A percentile compares a stretch with the other conserved stretches of the same genome.
phyloP scores from a whole-genome alignment of 139 green algal species.

The Deuterostichococcus epilithicus region DNA sequence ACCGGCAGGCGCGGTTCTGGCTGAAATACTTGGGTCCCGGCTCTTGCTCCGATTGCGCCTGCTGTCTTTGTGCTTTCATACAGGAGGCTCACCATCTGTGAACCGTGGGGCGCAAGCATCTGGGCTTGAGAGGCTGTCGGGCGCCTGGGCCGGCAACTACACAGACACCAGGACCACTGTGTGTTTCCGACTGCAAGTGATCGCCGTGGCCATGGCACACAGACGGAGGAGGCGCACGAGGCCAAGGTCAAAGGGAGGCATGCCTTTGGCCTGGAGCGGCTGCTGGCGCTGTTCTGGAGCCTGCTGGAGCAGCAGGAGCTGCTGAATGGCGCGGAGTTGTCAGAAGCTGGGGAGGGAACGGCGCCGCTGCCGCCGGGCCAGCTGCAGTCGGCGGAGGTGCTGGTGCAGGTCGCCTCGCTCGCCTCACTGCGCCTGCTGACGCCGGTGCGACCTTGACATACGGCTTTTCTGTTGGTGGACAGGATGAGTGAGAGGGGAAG shows the following conservation, averaged over 20 bases:
- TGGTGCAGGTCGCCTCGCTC: conserved; percentile 38
- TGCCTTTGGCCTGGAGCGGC: conserved; percentile 57
- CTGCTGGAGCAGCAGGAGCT: conserved; percentile 25
- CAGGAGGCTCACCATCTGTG: no score
- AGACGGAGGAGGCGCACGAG: conserved; percentile 52
- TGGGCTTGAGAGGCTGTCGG: no score
- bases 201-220: neutral
- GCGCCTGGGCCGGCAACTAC: no score
- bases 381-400: conserved; percentile 27
- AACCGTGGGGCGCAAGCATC: no score
- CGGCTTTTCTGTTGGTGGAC: neutral
- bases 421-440: conserved; percentile 39
- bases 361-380: neutral
- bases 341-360: conserved; percentile 9
- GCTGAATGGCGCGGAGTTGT: neutral
- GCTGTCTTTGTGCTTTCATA: no score
- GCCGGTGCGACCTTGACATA: conserved; percentile 2
- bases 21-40: neutral
- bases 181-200: no score
- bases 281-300: conserved; percentile 53
- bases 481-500: neutral
- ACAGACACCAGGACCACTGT: no score
- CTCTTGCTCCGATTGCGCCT: no score
- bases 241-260: conserved; percentile 45
- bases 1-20: no score